phyloP scores from a whole-genome alignment of 148 eudicot genomes.

The Rhododendron henanense region DNA sequence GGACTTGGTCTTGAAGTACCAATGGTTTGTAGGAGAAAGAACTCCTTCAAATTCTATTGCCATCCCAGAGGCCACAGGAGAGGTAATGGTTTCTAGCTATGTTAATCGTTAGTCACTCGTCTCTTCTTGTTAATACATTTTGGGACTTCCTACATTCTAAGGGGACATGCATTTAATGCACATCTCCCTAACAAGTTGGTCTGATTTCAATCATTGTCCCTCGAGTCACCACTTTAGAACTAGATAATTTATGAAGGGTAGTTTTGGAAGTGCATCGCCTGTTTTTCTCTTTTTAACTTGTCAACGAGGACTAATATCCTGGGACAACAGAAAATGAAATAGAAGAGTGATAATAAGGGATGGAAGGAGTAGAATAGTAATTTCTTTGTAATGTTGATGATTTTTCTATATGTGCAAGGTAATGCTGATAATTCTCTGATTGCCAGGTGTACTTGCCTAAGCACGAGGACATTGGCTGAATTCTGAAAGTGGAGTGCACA shows the following conservation, averaged over 20 bases:
- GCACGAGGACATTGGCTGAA: constrained; percentile 54
- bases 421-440: constrained; percentile 10
- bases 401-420: not conserved
- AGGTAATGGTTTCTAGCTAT: constrained; percentile 43
- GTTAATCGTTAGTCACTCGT: not conserved
- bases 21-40: too few relatives aligned
- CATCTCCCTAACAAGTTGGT: too few relatives aligned
- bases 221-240: too few relatives aligned
- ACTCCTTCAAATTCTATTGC: constrained; percentile 26
- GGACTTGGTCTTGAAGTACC: too few relatives aligned
- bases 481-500: constrained; percentile 86
- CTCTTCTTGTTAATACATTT: not conserved
- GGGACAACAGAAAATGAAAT: not conserved
- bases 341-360: not conserved
- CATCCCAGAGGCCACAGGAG: constrained; percentile 63
- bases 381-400: not conserved
- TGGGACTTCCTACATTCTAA: too few relatives aligned
- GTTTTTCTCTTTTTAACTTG: not conserved
- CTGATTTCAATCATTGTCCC: too few relatives aligned
- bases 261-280: too few relatives aligned
- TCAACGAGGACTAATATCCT: not conserved
- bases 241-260: too few relatives aligned
- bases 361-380: not conserved
- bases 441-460: constrained; percentile 75
- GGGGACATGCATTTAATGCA: too few relatives aligned